Percentiles rank a stretch among this genome's conserved stretches.
Evolutionary conservation across 1,284 basidiomycete species (phyloP).

Genomic region (Moesziomyces parantarcticus): DNA sequence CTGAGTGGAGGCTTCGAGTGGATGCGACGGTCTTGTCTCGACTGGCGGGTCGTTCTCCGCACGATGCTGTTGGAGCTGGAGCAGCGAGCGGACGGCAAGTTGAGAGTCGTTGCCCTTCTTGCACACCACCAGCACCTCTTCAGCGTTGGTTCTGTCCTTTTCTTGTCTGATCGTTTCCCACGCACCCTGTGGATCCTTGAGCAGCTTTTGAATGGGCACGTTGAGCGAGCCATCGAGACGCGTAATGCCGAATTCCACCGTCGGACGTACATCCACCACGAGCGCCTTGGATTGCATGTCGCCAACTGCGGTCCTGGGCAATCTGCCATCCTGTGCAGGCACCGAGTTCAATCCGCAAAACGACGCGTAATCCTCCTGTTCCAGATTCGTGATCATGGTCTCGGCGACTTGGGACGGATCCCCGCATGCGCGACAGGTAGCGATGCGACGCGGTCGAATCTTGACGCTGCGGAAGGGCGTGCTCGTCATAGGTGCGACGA

Average conservation of each 20-base stretch:
- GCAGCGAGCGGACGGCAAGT: slow-evolving; percentile 22
- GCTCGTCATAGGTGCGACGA: slow-evolving; percentile 78
- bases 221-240: slow-evolving; percentile 79
- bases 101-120: slow-evolving; percentile 66
- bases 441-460: slow-evolving; percentile 71
- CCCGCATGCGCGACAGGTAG: slow-evolving; percentile 59
- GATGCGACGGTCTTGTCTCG: slow-evolving; percentile 6
- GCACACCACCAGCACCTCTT: slow-evolving; percentile 27
- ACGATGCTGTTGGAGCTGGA: slow-evolving; percentile 75
- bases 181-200: slow-evolving; percentile 73
- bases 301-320: slow-evolving; percentile 72
- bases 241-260: slow-evolving; percentile 87
- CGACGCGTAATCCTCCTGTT: slow-evolving; percentile 55
- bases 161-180: slow-evolving; percentile 58
- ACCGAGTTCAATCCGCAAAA: slow-evolving; percentile 55
- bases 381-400: slow-evolving; percentile 48
- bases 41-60: not conserved
- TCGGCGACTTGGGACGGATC: slow-evolving; percentile 38
- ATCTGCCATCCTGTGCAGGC: slow-evolving; percentile 68
- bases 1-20: slow-evolving; percentile 2
- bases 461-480: slow-evolving; percentile 85
- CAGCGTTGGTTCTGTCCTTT: not conserved
- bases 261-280: slow-evolving; percentile 85
- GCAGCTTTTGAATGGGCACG: slow-evolving; percentile 75
- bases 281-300: slow-evolving; percentile 68